phyloP scores from a whole-genome alignment of 345 rosid genomes.

The Carallia brachiata region DNA sequence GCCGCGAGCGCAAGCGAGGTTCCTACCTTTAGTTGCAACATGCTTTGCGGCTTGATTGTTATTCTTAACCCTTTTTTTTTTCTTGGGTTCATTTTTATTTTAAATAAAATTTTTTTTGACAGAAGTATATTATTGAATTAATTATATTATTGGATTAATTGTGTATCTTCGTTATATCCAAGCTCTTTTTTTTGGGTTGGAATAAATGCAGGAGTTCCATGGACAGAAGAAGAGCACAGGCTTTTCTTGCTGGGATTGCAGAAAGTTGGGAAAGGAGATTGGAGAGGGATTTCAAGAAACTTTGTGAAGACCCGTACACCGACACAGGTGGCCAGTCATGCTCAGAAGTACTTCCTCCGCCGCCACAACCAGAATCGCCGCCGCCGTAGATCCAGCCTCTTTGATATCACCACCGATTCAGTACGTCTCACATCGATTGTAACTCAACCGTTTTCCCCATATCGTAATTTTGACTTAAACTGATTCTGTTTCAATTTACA shows the following conservation, averaged over 20 bases:
- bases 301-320: slow-evolving; percentile 79
- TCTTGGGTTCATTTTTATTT: no score
- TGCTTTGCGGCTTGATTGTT: no score
- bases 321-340: slow-evolving; percentile 82
- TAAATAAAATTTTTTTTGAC: no score
- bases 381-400: slow-evolving; percentile 76
- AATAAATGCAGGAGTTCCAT: slow-evolving; percentile 56
- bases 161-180: no score
- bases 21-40: no score
- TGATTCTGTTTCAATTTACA: slow-evolving; percentile 17
- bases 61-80: background rate
- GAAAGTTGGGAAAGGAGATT: slow-evolving; percentile 76
- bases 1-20: slow-evolving; percentile 81
- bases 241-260: slow-evolving; percentile 57
- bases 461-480: background rate
- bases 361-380: slow-evolving; percentile 57
- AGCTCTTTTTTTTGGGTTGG: no score
- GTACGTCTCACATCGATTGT: slow-evolving; percentile 12
- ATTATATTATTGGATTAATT: background rate
- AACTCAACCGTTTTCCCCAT: background rate
- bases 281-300: slow-evolving; percentile 80
- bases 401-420: slow-evolving; percentile 64
- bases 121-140: background rate
- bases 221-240: slow-evolving; percentile 81
- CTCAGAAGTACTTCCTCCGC: slow-evolving; percentile 78